These are phyloP conservation scores for Zasmidium cellare DNA, from an alignment of 2,329 filamentous ascomycete genomes.

Conservation along the genomic window DNA sequence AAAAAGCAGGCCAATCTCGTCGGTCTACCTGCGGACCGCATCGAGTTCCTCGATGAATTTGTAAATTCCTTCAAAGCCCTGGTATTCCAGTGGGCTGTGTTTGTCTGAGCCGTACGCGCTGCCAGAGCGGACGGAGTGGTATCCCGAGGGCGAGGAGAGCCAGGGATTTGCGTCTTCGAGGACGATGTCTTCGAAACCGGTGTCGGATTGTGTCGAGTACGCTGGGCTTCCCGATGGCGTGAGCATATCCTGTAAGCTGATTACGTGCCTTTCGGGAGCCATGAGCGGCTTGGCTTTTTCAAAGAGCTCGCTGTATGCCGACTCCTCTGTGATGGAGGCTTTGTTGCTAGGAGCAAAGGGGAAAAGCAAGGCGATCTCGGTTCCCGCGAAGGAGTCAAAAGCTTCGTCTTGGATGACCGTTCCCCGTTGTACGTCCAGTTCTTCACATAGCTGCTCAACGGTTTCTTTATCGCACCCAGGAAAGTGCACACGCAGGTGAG, in stretches of 20 bases:
- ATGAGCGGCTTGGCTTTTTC: constrained; percentile 15
- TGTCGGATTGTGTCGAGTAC: constrained; percentile 38
- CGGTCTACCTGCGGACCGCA: constrained; percentile 32
- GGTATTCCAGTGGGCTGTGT: constrained; percentile 55
- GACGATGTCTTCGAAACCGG: constrained; percentile 29
- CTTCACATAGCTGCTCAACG: constrained; percentile 79
- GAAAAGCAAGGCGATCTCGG: constrained; percentile 75
- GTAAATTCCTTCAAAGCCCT: constrained; percentile 66
- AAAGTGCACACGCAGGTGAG: constrained; percentile 77
- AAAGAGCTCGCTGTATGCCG: constrained; percentile 38
- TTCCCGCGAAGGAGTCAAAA: constrained; percentile 68
- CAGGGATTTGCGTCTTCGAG: constrained; percentile 53
- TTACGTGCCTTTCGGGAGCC: constrained; percentile 23
- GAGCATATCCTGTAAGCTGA: constrained; percentile 62
- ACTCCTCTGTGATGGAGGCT: constrained; percentile 43
- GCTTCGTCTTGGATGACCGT: constrained; percentile 75
- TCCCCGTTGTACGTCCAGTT: constrained; percentile 80
- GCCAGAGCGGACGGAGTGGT: constrained; percentile 56
- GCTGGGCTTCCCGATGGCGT: constrained; percentile 42
- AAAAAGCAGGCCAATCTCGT: background rate
- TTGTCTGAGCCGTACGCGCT: constrained; percentile 45
- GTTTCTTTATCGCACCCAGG: constrained; percentile 84
- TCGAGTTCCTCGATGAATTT: constrained; percentile 66
- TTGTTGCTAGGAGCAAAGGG: constrained; percentile 73
- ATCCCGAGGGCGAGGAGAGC: constrained; percentile 54